Evolutionary conservation across 768 basidiomycete species (phyloP), one percentile per base, ranked within the genome.

Genomic region (Rickenella mellea): DNA sequence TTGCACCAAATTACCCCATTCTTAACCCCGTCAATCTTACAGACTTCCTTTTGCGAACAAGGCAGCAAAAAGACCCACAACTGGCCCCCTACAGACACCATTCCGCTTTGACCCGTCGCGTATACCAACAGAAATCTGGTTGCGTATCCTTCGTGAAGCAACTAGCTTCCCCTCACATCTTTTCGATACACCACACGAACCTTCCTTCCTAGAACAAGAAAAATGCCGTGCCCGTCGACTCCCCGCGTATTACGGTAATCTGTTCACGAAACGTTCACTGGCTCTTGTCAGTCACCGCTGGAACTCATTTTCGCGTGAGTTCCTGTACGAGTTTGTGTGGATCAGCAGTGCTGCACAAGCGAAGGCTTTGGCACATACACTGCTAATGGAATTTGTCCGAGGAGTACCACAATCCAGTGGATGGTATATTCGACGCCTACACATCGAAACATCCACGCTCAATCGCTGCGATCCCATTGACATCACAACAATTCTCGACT

Each of bases 261-360:
- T 83, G 68, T 54, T 51, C 9, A 59, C 62, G 47, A 83, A 82
- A 53, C 60, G 63, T 19, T 58, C 59, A 40, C 55, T 83, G 20
- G 63, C 74, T 6, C 63, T 71, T 33, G 80, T 86, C 5, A 76
- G 60, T 54, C 65, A 68, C 31, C 58, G 64, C 7, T 86, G 78
- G 74, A 64, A 75, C 52, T 63, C 54, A 27, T 64, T 73, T 40
- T 62, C 69, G 3, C 74, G 76, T 50, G 69, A 71, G 42, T 68
- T 74, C 31, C 57, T 84, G 14, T 84, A 71, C 59, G 78, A 83
- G 52, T 77, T 73, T 55, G 70, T 84, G 27, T 84, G 83, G 83
- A 76, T 86, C 51, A 66, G 66, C 40, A 62, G 70, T 27, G 71
- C 72, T 17, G 56, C 61, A 28, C 70, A 77, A 46, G 73, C 77